Evolutionary conservation across 305 asterid genomes (phyloP).

Genomic region (Salvia sclarea): DNA sequence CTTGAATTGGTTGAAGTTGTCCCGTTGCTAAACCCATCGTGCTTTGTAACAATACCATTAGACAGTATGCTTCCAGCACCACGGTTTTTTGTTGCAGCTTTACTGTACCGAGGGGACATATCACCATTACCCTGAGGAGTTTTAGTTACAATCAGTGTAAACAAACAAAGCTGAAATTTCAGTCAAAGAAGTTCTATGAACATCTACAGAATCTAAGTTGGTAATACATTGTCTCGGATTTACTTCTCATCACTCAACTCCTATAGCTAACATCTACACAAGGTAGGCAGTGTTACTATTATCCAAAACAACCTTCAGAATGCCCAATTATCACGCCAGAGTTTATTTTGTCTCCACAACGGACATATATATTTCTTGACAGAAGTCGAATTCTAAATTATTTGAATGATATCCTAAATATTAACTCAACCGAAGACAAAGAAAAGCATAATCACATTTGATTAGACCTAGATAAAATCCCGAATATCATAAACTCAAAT

Average conservation of each 20-base stretch:
- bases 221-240: background rate
- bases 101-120: conserved; percentile 69
- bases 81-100: conserved; percentile 51
- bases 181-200: conserved; percentile 2
- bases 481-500: conserved; percentile 24
- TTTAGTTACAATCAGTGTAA: conserved; percentile 38
- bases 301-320: conserved; percentile 28
- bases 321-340: conserved; percentile 12
- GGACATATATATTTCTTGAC: background rate
- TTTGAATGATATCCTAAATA: background rate
- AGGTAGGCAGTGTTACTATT: conserved; percentile 17
- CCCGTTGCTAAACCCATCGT: conserved; percentile 70
- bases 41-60: conserved; percentile 52
- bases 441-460: conserved; percentile 12
- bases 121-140: conserved; percentile 71
- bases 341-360: background rate
- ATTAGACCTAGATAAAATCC: conserved; percentile 14
- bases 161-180: conserved; percentile 21
- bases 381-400: conserved; percentile 16
- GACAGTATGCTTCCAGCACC: conserved; percentile 56
- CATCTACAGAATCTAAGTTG: conserved; percentile 14
- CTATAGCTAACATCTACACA: conserved; percentile 13
- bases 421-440: background rate
- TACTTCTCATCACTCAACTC: conserved; percentile 14
- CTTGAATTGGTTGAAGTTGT: conserved; percentile 50